Percentiles rank a stretch among this genome's conserved stretches.
These are phyloP conservation scores for Ophiostoma sp. DNA, from an alignment of 2,329 filamentous ascomycete species.

Conservation along the genomic window DNA sequence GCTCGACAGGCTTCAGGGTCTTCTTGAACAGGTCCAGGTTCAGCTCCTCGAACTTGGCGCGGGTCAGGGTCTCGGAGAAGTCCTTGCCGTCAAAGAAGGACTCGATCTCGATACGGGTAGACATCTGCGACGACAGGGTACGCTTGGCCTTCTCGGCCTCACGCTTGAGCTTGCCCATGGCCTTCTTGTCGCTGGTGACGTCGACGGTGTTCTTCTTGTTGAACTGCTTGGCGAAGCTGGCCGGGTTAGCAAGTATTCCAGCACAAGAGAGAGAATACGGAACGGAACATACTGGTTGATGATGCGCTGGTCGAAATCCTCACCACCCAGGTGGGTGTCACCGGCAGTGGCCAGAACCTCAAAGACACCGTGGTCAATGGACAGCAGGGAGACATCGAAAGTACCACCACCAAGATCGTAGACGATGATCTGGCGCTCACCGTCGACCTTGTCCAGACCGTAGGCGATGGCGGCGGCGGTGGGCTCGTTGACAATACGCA, in stretches of 20 bases:
- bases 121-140: slow-evolving; percentile 90
- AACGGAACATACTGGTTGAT: slow-evolving; percentile 78
- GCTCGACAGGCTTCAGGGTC: slow-evolving; percentile 96
- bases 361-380: slow-evolving; percentile 86
- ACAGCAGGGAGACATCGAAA: slow-evolving; percentile 89
- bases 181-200: slow-evolving; percentile 89
- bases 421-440: slow-evolving; percentile 83
- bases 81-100: slow-evolving; percentile 94
- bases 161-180: slow-evolving; percentile 99
- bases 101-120: slow-evolving; percentile 92
- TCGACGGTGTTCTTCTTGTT: slow-evolving; percentile 97
- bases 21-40: slow-evolving; percentile 99
- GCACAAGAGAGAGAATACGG: too few relatives aligned
- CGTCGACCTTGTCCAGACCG: slow-evolving; percentile 79
- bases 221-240: slow-evolving; percentile 81
- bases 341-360: slow-evolving; percentile 91
- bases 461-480: slow-evolving; percentile 94
- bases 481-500: slow-evolving; percentile 94
- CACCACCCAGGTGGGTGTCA: slow-evolving; percentile 96
- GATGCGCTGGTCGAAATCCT: slow-evolving; percentile 97
- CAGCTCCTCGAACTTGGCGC: slow-evolving; percentile 98
- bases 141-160: slow-evolving; percentile 99
- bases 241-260: neutral
- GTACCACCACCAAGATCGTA: slow-evolving; percentile 94
- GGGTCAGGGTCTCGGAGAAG: slow-evolving; percentile 96